phyloP scores from a whole-genome alignment of 257 asterid species.

The Solanum sejunctum region DNA sequence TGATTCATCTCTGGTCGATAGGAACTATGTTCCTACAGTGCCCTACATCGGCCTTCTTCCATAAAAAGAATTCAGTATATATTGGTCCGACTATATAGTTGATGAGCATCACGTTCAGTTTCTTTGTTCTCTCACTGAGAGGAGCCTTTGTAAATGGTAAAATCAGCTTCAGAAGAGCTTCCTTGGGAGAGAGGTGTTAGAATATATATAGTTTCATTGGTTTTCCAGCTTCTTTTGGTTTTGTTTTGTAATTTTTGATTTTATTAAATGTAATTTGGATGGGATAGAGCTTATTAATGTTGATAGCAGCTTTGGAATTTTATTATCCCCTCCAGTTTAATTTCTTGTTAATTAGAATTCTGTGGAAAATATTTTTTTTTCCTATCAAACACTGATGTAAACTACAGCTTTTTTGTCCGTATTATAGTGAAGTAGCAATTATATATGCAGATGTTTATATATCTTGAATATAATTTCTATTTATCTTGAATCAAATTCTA shows the following conservation, averaged over 20 bases:
- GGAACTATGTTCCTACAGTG: constrained; percentile 6
- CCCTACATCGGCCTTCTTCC: constrained; percentile 53
- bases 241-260: not conserved
- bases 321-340: not conserved
- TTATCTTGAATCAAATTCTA: no score
- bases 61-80: not conserved
- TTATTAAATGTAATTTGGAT: not conserved
- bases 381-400: no score
- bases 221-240: not conserved
- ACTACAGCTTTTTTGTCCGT: not conserved
- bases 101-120: not conserved
- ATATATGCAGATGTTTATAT: not conserved
- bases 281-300: not conserved
- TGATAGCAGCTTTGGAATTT: not conserved
- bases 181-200: not conserved
- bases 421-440: not conserved
- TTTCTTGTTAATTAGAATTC: not conserved
- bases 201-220: not conserved
- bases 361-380: no score
- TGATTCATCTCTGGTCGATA: not conserved
- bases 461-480: not conserved
- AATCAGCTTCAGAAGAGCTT: not conserved
- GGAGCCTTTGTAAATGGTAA: not conserved
- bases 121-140: not conserved
- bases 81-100: not conserved